Conservation (phyloP, 1,284 basidiomycete species). For the Mycosarcoma maydis region DNA sequence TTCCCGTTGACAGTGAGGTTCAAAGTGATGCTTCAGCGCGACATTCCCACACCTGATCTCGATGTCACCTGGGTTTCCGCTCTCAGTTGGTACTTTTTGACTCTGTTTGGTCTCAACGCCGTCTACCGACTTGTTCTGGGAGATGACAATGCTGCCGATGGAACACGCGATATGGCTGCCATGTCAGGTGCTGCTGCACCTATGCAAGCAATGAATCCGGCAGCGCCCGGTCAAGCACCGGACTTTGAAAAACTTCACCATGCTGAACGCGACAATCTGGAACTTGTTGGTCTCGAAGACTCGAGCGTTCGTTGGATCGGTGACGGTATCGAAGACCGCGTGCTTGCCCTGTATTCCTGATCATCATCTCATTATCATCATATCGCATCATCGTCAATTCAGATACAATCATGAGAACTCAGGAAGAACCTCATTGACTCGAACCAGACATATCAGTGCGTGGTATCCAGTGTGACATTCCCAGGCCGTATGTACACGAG, state of each 20-base stretch:
- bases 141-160: conserved; percentile 75
- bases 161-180: conserved; percentile 65
- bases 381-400: neutral
- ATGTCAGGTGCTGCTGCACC: conserved; percentile 53
- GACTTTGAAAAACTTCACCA: conserved; percentile 91
- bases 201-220: conserved; percentile 41
- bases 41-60: conserved; percentile 94
- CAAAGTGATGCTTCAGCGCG: conserved; percentile 98
- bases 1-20: conserved; percentile 97
- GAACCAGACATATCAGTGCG: neutral
- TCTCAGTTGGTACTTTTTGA: conserved; percentile 98
- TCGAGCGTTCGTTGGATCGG: conserved; percentile 58
- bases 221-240: conserved; percentile 69
- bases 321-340: conserved; percentile 63
- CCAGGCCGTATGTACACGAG: neutral
- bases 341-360: conserved; percentile 57
- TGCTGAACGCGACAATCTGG: conserved; percentile 90
- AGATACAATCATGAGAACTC: too few relatives aligned
- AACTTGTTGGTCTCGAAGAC: conserved; percentile 76
- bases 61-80: conserved; percentile 99
- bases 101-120: conserved; percentile 96
- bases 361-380: neutral
- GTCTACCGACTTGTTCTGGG: conserved; percentile 93
- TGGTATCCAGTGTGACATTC: conserved; percentile 18
- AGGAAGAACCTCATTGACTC: too few relatives aligned